These are phyloP conservation scores for Neurospora sp. DNA, from an alignment of 495 filamentous ascomycete species.

Conservation along the genomic window DNA sequence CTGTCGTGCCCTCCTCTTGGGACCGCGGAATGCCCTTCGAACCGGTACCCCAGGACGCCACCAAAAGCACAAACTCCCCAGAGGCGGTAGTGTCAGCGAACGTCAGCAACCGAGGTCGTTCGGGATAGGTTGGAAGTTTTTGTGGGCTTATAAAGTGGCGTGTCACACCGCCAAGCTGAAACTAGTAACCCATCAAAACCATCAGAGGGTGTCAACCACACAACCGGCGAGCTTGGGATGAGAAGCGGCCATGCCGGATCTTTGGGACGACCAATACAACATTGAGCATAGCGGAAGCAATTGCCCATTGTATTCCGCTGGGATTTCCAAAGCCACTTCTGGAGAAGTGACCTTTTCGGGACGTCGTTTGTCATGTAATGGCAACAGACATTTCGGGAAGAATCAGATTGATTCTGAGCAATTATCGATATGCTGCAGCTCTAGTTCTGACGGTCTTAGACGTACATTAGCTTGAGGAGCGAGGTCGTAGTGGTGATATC, in stretches of 20 bases:
- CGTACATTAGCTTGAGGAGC: background rate
- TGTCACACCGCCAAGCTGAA: background rate
- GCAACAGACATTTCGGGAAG: background rate
- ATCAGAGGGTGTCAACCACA: background rate
- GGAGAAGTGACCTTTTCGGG: background rate
- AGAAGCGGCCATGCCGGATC: background rate
- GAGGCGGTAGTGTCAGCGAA: background rate
- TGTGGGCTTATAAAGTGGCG: background rate
- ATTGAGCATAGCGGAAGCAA: background rate
- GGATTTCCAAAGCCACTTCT: background rate
- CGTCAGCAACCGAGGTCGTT: background rate
- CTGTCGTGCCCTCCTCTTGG: background rate
- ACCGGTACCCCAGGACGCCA: background rate
- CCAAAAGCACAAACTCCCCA: background rate
- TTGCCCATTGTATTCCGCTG: background rate
- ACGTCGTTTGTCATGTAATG: background rate
- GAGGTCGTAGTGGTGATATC: background rate
- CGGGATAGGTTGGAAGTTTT: background rate
- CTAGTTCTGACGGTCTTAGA: background rate
- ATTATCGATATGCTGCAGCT: background rate
- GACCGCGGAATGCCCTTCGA: background rate
- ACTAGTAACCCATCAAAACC: background rate
- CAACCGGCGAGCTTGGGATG: background rate
- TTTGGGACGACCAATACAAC: background rate
- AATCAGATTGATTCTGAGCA: background rate